phyloP scores from a whole-genome alignment of 2,329 filamentous ascomycete species.

The Parafenestella ontariensis region DNA sequence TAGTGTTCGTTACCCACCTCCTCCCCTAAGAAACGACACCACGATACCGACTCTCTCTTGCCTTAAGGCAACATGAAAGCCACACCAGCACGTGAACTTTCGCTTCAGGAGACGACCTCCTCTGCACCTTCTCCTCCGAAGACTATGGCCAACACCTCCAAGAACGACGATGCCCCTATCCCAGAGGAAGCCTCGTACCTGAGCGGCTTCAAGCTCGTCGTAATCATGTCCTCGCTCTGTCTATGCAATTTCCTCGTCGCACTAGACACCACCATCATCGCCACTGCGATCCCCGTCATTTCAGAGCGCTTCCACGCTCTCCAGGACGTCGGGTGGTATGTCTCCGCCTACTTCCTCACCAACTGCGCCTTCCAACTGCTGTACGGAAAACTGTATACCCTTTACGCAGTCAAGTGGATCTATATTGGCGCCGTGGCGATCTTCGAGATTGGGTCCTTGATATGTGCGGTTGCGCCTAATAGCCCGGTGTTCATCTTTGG shows the following conservation, averaged over 20 bases:
- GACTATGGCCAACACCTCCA: too few relatives aligned
- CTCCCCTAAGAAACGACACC: too few relatives aligned
- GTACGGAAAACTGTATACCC: slow-evolving; percentile 50
- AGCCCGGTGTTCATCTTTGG: slow-evolving; percentile 54
- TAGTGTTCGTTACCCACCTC: too few relatives aligned
- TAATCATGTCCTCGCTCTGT: background rate
- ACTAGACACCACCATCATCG: background rate
- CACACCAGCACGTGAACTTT: too few relatives aligned
- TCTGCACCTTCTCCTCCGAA: too few relatives aligned
- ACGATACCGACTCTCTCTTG: too few relatives aligned
- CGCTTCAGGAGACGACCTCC: too few relatives aligned
- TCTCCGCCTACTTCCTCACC: slow-evolving; percentile 37
- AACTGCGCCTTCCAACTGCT: slow-evolving; percentile 31
- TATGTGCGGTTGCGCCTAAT: slow-evolving; percentile 49
- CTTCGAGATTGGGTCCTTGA: slow-evolving; percentile 53
- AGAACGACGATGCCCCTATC: too few relatives aligned
- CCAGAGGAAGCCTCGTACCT: background rate
- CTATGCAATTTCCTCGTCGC: background rate
- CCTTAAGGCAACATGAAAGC: too few relatives aligned
- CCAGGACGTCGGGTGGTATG: slow-evolving; percentile 55
- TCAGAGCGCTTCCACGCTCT: background rate
- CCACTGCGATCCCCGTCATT: background rate
- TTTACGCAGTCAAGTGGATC: slow-evolving; percentile 50
- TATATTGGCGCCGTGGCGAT: slow-evolving; percentile 33
- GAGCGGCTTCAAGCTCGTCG: background rate